Percentiles rank a stretch among this genome's conserved stretches.
Conservation (phyloP, 257 asterid genomes). For the Prunella vulgaris region DNA sequence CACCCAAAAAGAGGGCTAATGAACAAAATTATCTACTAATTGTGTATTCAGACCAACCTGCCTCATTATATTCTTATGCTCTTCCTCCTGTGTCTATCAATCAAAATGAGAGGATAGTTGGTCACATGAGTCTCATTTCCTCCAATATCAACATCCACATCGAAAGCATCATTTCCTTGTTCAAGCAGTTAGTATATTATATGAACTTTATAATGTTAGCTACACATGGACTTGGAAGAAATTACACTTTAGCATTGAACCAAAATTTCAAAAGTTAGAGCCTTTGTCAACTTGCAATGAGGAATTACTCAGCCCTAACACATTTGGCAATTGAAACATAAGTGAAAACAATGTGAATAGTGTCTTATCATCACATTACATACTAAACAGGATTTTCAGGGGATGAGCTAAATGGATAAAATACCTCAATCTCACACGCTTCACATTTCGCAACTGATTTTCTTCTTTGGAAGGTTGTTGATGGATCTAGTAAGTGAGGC, state of each 20-base stretch:
- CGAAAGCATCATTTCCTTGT: slow-evolving; percentile 54
- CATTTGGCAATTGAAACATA: slow-evolving; percentile 75
- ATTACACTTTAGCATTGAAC: slow-evolving; percentile 3
- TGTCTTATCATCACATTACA: neutral
- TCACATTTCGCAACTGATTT: slow-evolving; percentile 53
- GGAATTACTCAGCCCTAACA: slow-evolving; percentile 82
- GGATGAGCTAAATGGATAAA: neutral
- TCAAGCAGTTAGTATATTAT: slow-evolving; percentile 8
- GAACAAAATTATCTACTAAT: slow-evolving; percentile 16
- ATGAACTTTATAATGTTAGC: slow-evolving; percentile 18
- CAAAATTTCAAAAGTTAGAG: slow-evolving; percentile 29
- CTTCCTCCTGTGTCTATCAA: slow-evolving; percentile 45
- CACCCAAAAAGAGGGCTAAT: neutral
- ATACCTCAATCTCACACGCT: slow-evolving; percentile 86
- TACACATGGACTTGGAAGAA: neutral
- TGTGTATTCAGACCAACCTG: slow-evolving; percentile 32
- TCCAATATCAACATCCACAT: slow-evolving; percentile 80
- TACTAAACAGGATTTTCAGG: neutral
- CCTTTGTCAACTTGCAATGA: slow-evolving; percentile 83
- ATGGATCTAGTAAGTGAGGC: slow-evolving; percentile 85
- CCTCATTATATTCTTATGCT: slow-evolving; percentile 41
- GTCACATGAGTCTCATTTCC: slow-evolving; percentile 80
- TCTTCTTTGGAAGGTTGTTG: too few species aligned
- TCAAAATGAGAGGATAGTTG: slow-evolving; percentile 58
- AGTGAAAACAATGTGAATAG: neutral